These are phyloP conservation scores for Nelumbo lutea DNA, from an alignment of 164 flowering plant species.

Conservation along the genomic window DNA sequence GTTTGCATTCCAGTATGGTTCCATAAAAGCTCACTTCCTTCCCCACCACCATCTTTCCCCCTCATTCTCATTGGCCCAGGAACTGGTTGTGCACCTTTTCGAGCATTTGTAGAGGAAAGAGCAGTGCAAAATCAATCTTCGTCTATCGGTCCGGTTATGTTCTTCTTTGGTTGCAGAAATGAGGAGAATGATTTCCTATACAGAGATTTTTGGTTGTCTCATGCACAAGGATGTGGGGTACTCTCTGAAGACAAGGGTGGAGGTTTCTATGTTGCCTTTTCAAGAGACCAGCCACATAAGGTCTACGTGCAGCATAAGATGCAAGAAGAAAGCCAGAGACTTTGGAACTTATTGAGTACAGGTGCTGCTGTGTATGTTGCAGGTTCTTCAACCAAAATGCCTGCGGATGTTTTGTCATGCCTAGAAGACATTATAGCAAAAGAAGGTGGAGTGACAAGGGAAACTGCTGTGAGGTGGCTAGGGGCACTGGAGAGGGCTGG, in stretches of 20 bases:
- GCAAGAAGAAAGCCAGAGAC: slow-evolving; percentile 49
- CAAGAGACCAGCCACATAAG: slow-evolving; percentile 81
- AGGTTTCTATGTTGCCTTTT: slow-evolving; percentile 87
- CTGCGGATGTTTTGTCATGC: slow-evolving; percentile 62
- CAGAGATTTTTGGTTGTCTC: slow-evolving; percentile 71
- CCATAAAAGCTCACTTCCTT: slow-evolving; percentile 68
- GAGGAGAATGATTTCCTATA: slow-evolving; percentile 69
- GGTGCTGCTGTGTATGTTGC: slow-evolving; percentile 89
- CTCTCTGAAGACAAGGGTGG: slow-evolving; percentile 87
- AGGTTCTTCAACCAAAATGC: slow-evolving; percentile 95
- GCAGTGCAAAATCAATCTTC: slow-evolving; percentile 40
- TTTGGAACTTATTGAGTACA: slow-evolving; percentile 59
- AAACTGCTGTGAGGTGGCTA: slow-evolving; percentile 57
- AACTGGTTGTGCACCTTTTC: slow-evolving; percentile 98
- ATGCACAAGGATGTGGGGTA: slow-evolving; percentile 49
- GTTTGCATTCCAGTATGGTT: slow-evolving; percentile 76
- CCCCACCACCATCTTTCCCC: slow-evolving; percentile 75
- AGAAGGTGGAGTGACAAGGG: slow-evolving; percentile 62
- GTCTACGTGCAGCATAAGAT: slow-evolving; percentile 92
- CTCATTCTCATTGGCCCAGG: slow-evolving; percentile 94
- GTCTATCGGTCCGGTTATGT: slow-evolving; percentile 57
- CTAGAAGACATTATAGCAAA: slow-evolving; percentile 67
- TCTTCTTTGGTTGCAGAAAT: slow-evolving; percentile 92
- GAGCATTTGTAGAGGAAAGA: slow-evolving; percentile 83
- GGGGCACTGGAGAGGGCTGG: slow-evolving; percentile 70